These are phyloP conservation scores for Pyrenula massariospora DNA, from an alignment of 495 filamentous ascomycete species.

Conservation along the genomic window DNA sequence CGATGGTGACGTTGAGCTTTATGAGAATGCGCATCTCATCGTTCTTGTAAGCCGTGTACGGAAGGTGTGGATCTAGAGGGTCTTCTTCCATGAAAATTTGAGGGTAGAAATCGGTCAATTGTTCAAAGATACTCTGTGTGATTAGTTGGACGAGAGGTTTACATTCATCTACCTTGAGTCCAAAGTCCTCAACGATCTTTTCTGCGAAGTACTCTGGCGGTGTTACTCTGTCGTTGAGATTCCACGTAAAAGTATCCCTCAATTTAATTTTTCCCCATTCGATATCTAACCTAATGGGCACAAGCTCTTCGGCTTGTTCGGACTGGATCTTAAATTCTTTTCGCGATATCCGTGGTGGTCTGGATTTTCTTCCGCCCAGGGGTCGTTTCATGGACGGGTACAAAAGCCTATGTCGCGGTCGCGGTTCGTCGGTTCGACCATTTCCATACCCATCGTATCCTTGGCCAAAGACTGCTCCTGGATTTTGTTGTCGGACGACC, in stretches of 20 bases:
- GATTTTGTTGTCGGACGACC: constrained; percentile 38
- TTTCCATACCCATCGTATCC: constrained; percentile 91
- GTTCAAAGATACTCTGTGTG: constrained; percentile 69
- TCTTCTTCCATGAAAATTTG: constrained; percentile 84
- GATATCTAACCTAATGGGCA: constrained; percentile 83
- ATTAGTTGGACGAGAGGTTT: constrained; percentile 63
- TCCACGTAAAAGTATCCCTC: constrained; percentile 97
- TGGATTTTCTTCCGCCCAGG: constrained; percentile 61
- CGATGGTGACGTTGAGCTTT: constrained; percentile 96
- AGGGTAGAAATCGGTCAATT: constrained; percentile 85
- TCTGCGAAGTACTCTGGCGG: constrained; percentile 70
- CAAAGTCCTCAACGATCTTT: constrained; percentile 85
- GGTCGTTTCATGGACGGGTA: constrained; percentile 66
- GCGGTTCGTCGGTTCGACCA: constrained; percentile 55
- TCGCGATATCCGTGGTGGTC: constrained; percentile 55
- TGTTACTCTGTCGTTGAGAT: constrained; percentile 80
- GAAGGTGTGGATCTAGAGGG: constrained; percentile 75
- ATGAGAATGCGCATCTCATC: constrained; percentile 96
- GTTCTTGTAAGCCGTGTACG: constrained; percentile 91
- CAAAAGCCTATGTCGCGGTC: constrained; percentile 38
- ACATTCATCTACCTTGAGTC: constrained; percentile 55
- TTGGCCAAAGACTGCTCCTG: constrained; percentile 56
- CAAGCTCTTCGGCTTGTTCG: constrained; percentile 81
- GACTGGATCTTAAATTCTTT: constrained; percentile 74
- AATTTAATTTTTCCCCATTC: constrained; percentile 94